Base-by-base conservation (phyloP, 257 asterid species). In the Eucommia ulmoides region DNA sequence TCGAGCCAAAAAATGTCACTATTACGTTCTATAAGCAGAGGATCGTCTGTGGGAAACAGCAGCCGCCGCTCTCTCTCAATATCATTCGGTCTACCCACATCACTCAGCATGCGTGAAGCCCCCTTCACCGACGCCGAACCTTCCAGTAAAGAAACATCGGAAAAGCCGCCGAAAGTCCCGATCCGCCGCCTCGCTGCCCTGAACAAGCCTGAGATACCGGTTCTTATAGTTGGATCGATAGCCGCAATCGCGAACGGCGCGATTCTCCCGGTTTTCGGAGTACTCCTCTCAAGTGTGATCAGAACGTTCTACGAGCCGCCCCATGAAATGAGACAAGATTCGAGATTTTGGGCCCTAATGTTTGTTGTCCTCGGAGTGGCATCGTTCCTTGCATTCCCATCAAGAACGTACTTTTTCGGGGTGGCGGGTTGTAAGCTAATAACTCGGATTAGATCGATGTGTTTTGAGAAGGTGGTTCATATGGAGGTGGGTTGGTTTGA, bases 401-500 rank as follows among this genome's bases (percentile, higher is more conserved):
- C 74, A 0, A 74, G 68, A 58, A 70, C 82, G 15, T 73, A 70
- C 20, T 55, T 80, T 2, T 83, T 82, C 23, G 78, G 86, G 1
- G 51, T 79, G 53, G 86, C 86, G 6, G 86, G 89, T 56, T 66
- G 69, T 61, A 82, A 53, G 68, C 50, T 82, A 66, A 70, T 82
- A 8, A 61, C 59, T 48, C 62, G 86, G 24, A 74, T 83, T 19
- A 62, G 87, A 63, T 23, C 65, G 42, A 67, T 77, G 80, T 80
- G 78, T 55, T 83, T 79, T n/a, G 63, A 68, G 29, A 83, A 73
- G 63, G 75, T 72, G 59, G 80, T 80, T 16, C 66, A 61, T 52
- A 80, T 70, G 86, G 87, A 83, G 51, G 69, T 83, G 1, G 74
- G 84, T 44, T 83, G 94, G 87, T 80, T 65, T 23, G 94, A 80